Evolutionary conservation across 2,329 filamentous ascomycete genomes (phyloP).

Genomic region (Apiospora rasikravindrae): DNA sequence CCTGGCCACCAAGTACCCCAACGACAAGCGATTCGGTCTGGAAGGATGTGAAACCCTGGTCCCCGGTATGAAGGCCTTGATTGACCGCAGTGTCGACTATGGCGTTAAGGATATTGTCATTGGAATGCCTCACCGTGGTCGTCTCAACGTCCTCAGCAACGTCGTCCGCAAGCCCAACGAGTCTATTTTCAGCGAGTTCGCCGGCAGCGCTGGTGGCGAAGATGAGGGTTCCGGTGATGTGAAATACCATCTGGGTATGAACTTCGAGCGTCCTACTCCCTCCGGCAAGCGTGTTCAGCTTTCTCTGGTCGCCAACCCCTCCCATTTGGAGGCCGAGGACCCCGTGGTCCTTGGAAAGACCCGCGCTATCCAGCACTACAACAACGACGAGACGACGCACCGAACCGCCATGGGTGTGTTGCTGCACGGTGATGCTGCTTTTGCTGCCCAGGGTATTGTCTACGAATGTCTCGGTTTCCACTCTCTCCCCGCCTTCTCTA

Average conservation of each 20-base stretch:
- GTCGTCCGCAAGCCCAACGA: constrained; percentile 99
- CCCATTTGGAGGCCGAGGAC: constrained; percentile 97
- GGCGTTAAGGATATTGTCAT: constrained; percentile 99
- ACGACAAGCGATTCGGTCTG: constrained; percentile 98
- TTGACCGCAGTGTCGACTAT: constrained; percentile 97
- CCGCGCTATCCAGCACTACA: constrained; percentile 97
- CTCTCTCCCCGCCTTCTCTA: constrained; percentile 93
- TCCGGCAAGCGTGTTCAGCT: constrained; percentile 99
- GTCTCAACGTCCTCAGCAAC: constrained; percentile 97
- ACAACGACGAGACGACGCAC: constrained; percentile 91
- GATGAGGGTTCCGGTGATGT: constrained; percentile 98
- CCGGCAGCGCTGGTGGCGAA: constrained; percentile 82
- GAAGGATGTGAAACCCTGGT: constrained; percentile 97
- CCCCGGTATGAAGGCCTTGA: constrained; percentile 98
- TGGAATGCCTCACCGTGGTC: constrained; percentile 98
- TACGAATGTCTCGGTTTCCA: constrained; percentile 99
- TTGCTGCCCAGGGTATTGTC: constrained; percentile 94
- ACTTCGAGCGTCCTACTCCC: constrained; percentile 97
- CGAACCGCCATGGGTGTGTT: constrained; percentile 93
- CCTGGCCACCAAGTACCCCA: constrained; percentile 96
- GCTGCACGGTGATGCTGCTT: constrained; percentile 95
- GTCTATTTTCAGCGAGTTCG: constrained; percentile 99
- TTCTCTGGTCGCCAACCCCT: constrained; percentile 96
- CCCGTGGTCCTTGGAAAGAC: constrained; percentile 98
- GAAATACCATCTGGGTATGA: constrained; percentile 99